Evolutionary conservation across 1,139 yeast species (phyloP).

Genomic region (Yamadazyma buinensis): DNA sequence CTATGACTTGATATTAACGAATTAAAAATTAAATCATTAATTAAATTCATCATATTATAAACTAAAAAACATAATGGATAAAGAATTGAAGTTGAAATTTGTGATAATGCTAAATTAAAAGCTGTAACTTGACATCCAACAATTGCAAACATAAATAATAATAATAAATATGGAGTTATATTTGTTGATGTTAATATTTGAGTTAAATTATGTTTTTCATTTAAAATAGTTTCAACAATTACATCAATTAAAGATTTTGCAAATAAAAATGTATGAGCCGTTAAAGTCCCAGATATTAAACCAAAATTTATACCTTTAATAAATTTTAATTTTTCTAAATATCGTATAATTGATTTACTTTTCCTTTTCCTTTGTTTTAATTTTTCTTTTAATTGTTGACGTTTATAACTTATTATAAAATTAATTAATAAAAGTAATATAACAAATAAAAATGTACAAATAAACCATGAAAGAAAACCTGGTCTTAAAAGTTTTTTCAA

Average conservation of each 20-base stretch:
- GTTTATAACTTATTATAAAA: slow-evolving; percentile 13
- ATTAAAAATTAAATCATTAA: slow-evolving; percentile 65
- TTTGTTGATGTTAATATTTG: slow-evolving; percentile 20
- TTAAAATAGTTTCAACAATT: slow-evolving; percentile 43
- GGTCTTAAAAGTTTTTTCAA: slow-evolving; percentile 23
- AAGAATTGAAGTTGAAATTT: slow-evolving; percentile 70
- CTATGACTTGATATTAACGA: slow-evolving; percentile 25
- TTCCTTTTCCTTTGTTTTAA: slow-evolving; percentile 11
- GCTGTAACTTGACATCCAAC: slow-evolving; percentile 75
- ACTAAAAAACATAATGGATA: slow-evolving; percentile 86
- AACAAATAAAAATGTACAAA: slow-evolving; percentile 30
- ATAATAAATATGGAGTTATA: slow-evolving; percentile 44
- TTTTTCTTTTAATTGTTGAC: slow-evolving; percentile 12
- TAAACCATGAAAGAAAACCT: slow-evolving; percentile 37
- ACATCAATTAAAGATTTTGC: slow-evolving; percentile 84
- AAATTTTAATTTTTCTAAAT: slow-evolving; percentile 22
- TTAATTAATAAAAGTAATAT: slow-evolving; percentile 23
- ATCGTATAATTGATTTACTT: slow-evolving; percentile 9
- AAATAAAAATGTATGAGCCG: slow-evolving; percentile 81
- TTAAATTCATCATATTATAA: slow-evolving; percentile 69
- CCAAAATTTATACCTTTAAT: slow-evolving; percentile 62
- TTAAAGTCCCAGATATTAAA: slow-evolving; percentile 67
- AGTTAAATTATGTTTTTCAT: slow-evolving; percentile 22
- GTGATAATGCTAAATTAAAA: slow-evolving; percentile 69
- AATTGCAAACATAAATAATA: slow-evolving; percentile 56